Evolutionary conservation across 257 asterid species (phyloP).

Genomic region (Ajuga chamaepitys): DNA sequence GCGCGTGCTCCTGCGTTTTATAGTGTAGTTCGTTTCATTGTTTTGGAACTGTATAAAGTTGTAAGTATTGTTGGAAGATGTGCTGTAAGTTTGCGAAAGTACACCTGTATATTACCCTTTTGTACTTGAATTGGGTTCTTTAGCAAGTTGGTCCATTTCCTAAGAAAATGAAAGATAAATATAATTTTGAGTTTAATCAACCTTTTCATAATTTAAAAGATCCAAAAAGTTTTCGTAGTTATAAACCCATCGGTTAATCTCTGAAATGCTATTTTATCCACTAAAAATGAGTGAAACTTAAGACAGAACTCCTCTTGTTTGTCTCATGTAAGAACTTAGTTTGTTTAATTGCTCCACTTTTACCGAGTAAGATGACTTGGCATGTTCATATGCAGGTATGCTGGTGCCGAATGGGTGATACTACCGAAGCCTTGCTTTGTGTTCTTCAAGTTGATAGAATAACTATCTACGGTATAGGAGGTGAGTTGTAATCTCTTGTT

Average conservation of each 20-base stretch:
- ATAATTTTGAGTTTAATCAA: not conserved
- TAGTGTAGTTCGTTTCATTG: not conserved
- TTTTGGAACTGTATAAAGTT: not conserved
- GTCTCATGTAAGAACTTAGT: constrained; percentile 1
- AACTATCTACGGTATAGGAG: constrained; percentile 62
- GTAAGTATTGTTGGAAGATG: not conserved
- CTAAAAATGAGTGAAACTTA: not conserved
- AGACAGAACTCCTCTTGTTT: not conserved
- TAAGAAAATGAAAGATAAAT: not conserved
- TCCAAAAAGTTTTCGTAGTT: not conserved
- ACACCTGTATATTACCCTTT: not conserved
- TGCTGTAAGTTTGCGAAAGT: not conserved
- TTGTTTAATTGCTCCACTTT: not conserved
- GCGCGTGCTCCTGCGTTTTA: not conserved
- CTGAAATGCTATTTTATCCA: not conserved
- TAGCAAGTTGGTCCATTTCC: not conserved
- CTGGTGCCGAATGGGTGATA: constrained; percentile 85
- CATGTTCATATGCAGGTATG: constrained; percentile 50
- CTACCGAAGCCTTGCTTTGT: constrained; percentile 66
- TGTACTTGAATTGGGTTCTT: not conserved
- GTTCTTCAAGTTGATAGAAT: constrained; percentile 70
- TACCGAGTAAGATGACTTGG: not conserved
- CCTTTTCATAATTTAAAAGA: not conserved
- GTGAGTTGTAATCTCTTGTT: constrained; percentile 27
- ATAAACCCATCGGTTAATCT: not conserved